Evolutionary conservation across 352 stramenopile species (phyloP).

Genomic region (Phytophthora syringae): DNA sequence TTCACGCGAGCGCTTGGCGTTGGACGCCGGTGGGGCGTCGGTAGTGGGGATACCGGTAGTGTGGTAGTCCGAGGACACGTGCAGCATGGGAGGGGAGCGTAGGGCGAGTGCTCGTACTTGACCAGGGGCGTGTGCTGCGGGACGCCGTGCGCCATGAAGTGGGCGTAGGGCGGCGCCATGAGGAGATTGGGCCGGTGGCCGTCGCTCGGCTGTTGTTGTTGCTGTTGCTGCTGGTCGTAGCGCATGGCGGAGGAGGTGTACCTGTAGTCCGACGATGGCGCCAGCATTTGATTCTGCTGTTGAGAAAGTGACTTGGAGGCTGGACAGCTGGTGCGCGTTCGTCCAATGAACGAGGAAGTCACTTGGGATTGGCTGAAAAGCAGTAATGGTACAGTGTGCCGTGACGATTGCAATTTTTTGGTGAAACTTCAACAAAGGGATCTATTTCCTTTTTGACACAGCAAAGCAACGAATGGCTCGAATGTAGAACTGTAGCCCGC

Average conservation of each 20-base stretch:
- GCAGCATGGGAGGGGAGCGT: conserved; percentile 43
- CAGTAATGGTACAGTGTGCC: no score
- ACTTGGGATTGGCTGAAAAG: no score
- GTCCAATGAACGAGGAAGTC: no score
- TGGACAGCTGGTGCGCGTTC: no score
- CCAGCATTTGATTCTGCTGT: neutral
- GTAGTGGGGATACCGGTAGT: no score
- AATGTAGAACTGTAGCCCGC: no score
- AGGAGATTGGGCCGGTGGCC: conserved; percentile 59
- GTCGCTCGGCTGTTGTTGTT: conserved; percentile 43
- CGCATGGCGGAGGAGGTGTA: conserved; percentile 20
- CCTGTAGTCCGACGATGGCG: conserved; percentile 29
- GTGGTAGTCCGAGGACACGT: conserved; percentile 61
- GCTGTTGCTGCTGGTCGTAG: conserved; percentile 36
- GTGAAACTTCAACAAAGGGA: no score
- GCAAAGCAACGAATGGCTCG: no score
- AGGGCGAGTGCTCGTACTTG: conserved; percentile 52
- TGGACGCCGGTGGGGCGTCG: conserved; percentile 25
- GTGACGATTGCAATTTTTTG: no score
- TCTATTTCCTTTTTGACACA: no score
- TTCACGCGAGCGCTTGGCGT: conserved; percentile 68
- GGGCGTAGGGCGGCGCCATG: conserved; percentile 19
- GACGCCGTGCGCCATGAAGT: neutral
- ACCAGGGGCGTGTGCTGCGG: conserved; percentile 14
- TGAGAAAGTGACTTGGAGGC: no score